A percentile compares a stretch with the other conserved stretches of the same genome.
Conservation (phyloP, 768 basidiomycete genomes). For the Lactarius pseudohatsudake region DNA sequence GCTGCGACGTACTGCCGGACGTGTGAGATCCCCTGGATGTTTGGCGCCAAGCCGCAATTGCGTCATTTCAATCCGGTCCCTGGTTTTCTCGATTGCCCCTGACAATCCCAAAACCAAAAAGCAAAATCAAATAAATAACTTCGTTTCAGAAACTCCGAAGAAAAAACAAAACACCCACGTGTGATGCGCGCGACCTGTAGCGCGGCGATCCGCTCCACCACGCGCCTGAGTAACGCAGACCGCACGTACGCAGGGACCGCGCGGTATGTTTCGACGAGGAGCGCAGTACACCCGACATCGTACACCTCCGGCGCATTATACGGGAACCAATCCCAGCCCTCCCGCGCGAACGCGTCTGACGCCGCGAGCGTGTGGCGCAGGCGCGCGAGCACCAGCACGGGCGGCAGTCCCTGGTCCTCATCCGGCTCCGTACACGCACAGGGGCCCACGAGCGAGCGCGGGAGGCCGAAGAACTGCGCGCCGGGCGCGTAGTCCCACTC, state of each 20-base stretch:
- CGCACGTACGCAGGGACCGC: background rate
- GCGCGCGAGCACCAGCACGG: background rate
- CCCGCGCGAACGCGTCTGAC: background rate
- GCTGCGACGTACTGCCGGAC: background rate
- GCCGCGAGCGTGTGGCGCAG: background rate
- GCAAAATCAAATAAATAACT: no score
- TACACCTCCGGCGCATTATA: slow-evolving; percentile 9
- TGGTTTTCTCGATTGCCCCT: background rate
- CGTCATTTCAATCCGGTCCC: background rate
- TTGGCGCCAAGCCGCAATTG: background rate
- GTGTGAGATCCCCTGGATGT: background rate
- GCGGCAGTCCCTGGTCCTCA: background rate
- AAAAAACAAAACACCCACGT: background rate
- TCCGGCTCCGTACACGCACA: background rate
- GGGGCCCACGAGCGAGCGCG: background rate
- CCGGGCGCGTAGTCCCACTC: slow-evolving; percentile 4
- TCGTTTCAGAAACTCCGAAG: background rate
- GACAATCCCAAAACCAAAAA: background rate
- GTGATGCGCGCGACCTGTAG: background rate
- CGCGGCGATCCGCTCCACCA: background rate
- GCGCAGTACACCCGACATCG: background rate
- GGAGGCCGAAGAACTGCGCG: background rate
- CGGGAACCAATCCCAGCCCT: slow-evolving; percentile 1
- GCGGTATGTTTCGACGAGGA: background rate
- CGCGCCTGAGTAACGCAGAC: background rate